These are phyloP conservation scores for Voacanga thouarsii DNA, from an alignment of 257 asterid species.

Conservation along the genomic window DNA sequence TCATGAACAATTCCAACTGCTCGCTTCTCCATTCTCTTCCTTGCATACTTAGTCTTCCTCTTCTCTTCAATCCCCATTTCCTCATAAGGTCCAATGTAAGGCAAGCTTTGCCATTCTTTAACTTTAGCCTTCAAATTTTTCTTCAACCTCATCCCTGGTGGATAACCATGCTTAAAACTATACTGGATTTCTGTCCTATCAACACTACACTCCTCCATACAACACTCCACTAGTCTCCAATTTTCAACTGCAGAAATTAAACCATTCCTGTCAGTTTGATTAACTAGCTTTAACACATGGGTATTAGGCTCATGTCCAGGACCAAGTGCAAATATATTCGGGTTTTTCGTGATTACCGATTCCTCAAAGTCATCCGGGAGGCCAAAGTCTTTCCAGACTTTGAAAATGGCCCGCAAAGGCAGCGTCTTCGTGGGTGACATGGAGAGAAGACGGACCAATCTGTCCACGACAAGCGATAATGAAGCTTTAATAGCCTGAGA, in stretches of 20 bases:
- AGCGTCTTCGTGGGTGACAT: slow-evolving; percentile 63
- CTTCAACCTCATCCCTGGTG: slow-evolving; percentile 81
- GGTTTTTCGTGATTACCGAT: slow-evolving; percentile 52
- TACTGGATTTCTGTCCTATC: slow-evolving; percentile 52
- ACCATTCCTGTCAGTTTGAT: slow-evolving; percentile 37
- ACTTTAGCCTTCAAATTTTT: slow-evolving; percentile 63
- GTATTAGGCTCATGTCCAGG: slow-evolving; percentile 68
- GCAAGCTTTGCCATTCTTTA: slow-evolving; percentile 73
- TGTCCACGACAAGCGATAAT: slow-evolving; percentile 42
- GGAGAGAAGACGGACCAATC: slow-evolving; percentile 62
- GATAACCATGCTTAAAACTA: slow-evolving; percentile 67
- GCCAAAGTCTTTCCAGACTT: slow-evolving; percentile 81
- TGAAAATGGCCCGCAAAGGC: slow-evolving; percentile 81
- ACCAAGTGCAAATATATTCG: slow-evolving; percentile 53
- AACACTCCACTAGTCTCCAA: slow-evolving; percentile 78
- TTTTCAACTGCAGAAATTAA: slow-evolving; percentile 61
- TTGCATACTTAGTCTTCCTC: slow-evolving; percentile 37
- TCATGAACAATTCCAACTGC: slow-evolving; percentile 89
- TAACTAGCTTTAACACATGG: slow-evolving; percentile 53
- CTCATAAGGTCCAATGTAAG: slow-evolving; percentile 70
- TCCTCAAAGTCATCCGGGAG: slow-evolving; percentile 86
- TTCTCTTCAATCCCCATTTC: slow-evolving; percentile 41
- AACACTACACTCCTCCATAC: slow-evolving; percentile 50
- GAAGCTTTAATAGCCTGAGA: slow-evolving; percentile 41
- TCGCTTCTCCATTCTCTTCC: slow-evolving; percentile 70